Evolutionary conservation across 441 rosid genomes (phyloP).

Genomic region (Jatropha podagrica): DNA sequence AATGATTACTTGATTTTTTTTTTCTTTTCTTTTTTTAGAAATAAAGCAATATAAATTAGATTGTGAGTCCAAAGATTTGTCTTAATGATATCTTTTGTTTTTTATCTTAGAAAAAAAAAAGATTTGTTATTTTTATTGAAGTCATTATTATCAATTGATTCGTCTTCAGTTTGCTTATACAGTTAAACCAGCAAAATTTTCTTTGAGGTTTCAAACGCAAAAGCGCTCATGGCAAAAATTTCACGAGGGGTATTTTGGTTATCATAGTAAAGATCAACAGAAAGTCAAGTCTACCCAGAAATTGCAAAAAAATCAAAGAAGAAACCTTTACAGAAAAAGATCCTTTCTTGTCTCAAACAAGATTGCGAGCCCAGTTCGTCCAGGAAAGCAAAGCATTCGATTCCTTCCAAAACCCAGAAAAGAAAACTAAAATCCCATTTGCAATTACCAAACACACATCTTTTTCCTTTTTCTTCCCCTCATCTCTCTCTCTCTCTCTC

Average conservation of each 20-base stretch:
- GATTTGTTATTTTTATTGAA: too few species aligned
- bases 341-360: not conserved
- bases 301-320: not conserved
- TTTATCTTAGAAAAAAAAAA: too few species aligned
- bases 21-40: too few species aligned
- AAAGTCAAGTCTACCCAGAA: slow-evolving; percentile 4
- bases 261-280: not conserved
- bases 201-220: too few species aligned
- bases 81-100: too few species aligned
- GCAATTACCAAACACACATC: not conserved
- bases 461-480: not conserved
- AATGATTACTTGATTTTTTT: too few species aligned
- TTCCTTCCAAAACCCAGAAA: not conserved
- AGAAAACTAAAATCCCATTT: not conserved
- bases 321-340: not conserved
- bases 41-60: too few species aligned
- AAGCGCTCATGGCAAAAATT: not conserved
- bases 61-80: too few species aligned
- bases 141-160: too few species aligned
- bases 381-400: not conserved
- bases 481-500: not conserved
- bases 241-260: not conserved
- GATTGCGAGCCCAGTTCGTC: not conserved
- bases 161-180: too few species aligned
- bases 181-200: too few species aligned